Conservation (phyloP, 2,329 filamentous ascomycete genomes). For the Didymella arachidicola region DNA sequence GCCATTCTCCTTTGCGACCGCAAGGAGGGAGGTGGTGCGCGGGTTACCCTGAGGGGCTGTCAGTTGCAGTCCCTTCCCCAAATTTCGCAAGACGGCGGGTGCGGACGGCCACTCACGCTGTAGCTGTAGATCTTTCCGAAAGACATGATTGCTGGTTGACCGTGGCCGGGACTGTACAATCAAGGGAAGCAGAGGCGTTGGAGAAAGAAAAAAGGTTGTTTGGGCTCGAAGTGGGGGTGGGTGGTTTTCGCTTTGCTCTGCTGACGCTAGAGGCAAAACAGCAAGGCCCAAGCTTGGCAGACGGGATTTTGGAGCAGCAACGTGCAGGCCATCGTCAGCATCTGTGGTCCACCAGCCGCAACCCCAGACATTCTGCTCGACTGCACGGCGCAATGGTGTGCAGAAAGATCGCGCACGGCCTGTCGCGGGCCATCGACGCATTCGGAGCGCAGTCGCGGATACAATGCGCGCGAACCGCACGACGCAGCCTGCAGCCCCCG, state of each 20-base stretch:
- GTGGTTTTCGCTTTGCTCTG: slow-evolving; percentile 35
- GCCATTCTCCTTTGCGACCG: slow-evolving; percentile 96
- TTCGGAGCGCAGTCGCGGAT: slow-evolving; percentile 31
- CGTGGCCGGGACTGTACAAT: slow-evolving; percentile 39
- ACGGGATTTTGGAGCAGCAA: slow-evolving; percentile 11
- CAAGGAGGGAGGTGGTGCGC: slow-evolving; percentile 86
- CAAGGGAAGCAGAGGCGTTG: slow-evolving; percentile 36
- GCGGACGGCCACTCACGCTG: slow-evolving; percentile 57
- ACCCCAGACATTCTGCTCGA: slow-evolving; percentile 15
- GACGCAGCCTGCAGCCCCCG: slow-evolving; percentile 28
- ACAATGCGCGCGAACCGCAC: slow-evolving; percentile 36
- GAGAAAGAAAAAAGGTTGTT: slow-evolving; percentile 38
- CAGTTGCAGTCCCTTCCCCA: slow-evolving; percentile 20
- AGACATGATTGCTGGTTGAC: slow-evolving; percentile 71
- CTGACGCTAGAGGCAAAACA: slow-evolving; percentile 5
- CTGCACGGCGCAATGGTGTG: slow-evolving; percentile 38
- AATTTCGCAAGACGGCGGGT: slow-evolving; percentile 6
- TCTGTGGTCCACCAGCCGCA: slow-evolving; percentile 18
- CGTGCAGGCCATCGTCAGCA: slow-evolving; percentile 21
- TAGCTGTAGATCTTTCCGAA: slow-evolving; percentile 98
- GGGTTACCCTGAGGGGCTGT: slow-evolving; percentile 73
- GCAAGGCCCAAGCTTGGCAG: slow-evolving; percentile 15
- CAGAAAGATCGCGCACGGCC: slow-evolving; percentile 41
- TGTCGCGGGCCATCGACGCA: slow-evolving; percentile 39
- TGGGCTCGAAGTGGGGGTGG: slow-evolving; percentile 37